Percentiles rank a stretch among this genome's conserved stretches.
phyloP scores from a whole-genome alignment of 345 rosid genomes.

The Trapa incisa region DNA sequence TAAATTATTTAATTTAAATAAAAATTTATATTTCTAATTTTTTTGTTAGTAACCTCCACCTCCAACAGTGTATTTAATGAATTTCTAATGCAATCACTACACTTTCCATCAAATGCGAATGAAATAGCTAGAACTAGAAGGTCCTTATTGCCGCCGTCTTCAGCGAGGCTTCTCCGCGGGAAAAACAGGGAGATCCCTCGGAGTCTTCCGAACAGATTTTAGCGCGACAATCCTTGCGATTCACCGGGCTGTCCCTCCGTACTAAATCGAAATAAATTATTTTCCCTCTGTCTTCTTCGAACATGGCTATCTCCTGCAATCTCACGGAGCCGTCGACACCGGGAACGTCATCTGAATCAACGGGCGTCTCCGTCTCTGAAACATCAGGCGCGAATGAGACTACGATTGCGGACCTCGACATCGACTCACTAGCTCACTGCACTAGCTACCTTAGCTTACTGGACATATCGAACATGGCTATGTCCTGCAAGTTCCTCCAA shows the following conservation, averaged over 20 bases:
- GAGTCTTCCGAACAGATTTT: background rate
- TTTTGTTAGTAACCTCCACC: too few relatives aligned
- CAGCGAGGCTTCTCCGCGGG: background rate
- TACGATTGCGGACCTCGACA: conserved; percentile 30
- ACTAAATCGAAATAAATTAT: background rate
- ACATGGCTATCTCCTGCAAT: background rate
- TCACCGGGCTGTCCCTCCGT: background rate
- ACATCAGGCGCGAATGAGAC: conserved; percentile 2
- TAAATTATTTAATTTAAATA: too few relatives aligned
- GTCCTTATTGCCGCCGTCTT: background rate
- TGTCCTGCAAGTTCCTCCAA: conserved; percentile 36
- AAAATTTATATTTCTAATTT: too few relatives aligned
- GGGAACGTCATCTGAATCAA: background rate
- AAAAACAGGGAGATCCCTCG: background rate
- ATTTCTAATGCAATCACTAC: too few relatives aligned
- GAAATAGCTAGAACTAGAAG: background rate
- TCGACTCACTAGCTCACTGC: conserved; percentile 42
- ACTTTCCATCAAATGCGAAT: too few relatives aligned
- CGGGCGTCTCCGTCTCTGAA: background rate
- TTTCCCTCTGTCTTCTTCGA: background rate
- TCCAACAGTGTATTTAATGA: too few relatives aligned
- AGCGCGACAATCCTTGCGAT: background rate
- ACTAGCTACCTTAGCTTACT: conserved; percentile 26
- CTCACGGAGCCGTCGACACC: conserved; percentile 5
- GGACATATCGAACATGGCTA: conserved; percentile 38